Percentiles rank a stretch among this genome's conserved stretches.
phyloP scores from a whole-genome alignment of 805 yeast species.

The Metschnikowia gruessii region DNA sequence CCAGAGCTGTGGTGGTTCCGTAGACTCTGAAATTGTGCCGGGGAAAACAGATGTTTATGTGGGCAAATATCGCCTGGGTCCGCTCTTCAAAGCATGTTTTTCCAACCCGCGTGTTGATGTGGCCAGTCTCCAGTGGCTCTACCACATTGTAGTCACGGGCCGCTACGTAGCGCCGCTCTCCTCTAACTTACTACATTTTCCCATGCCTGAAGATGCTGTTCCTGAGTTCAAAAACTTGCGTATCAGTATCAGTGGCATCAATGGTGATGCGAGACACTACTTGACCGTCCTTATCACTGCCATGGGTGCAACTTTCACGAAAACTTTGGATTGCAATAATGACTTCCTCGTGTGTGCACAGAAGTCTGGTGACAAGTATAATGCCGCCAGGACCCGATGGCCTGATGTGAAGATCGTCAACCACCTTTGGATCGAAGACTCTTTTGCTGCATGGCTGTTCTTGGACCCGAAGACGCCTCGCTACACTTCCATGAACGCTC shows the following conservation, averaged over 20 bases:
- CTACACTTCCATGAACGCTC: slow-evolving; percentile 39
- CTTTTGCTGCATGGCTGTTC: slow-evolving; percentile 57
- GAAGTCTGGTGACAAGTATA: slow-evolving; percentile 69
- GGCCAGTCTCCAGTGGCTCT: slow-evolving; percentile 78
- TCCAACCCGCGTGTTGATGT: slow-evolving; percentile 38
- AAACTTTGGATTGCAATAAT: slow-evolving; percentile 59
- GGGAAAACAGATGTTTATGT: slow-evolving; percentile 43
- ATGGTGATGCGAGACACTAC: slow-evolving; percentile 80
- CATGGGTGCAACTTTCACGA: slow-evolving; percentile 76
- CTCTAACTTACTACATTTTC: slow-evolving; percentile 64
- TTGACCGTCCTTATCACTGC: slow-evolving; percentile 59
- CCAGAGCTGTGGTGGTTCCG: slow-evolving; percentile 52
- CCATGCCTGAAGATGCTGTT: slow-evolving; percentile 53
- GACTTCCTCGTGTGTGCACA: slow-evolving; percentile 71
- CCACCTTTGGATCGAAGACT: slow-evolving; percentile 87
- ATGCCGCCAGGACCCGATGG: slow-evolving; percentile 69
- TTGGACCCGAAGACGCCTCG: slow-evolving; percentile 45
- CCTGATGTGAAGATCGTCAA: slow-evolving; percentile 55
- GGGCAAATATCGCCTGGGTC: slow-evolving; percentile 62
- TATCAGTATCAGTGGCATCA: slow-evolving; percentile 73
- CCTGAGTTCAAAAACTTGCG: slow-evolving; percentile 51
- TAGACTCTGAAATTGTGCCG: slow-evolving; percentile 26
- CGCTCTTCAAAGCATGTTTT: slow-evolving; percentile 48
- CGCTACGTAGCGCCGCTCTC: slow-evolving; percentile 54
- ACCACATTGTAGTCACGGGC: slow-evolving; percentile 55